These are phyloP conservation scores for Fusarium mangiferae DNA, from an alignment of 2,329 filamentous ascomycete species.

Conservation along the genomic window DNA sequence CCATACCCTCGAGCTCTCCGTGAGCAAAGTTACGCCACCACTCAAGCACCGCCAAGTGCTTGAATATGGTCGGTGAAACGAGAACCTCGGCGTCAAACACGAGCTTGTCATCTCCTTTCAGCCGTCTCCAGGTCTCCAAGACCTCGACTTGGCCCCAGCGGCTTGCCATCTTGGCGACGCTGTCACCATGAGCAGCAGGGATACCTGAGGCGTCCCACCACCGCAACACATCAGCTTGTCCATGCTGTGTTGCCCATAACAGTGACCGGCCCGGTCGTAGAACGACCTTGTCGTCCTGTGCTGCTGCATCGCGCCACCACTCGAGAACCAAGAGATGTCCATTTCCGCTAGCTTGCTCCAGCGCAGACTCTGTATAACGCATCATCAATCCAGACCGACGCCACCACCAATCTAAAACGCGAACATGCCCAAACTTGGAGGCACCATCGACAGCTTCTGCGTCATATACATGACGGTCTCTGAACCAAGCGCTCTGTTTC, in stretches of 20 bases:
- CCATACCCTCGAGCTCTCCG: slow-evolving; percentile 64
- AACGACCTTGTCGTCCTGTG: slow-evolving; percentile 65
- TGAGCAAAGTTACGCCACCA: slow-evolving; percentile 86
- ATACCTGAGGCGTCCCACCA: slow-evolving; percentile 92
- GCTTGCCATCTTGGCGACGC: slow-evolving; percentile 84
- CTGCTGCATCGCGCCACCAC: slow-evolving; percentile 86
- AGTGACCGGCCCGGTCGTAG: slow-evolving; percentile 88
- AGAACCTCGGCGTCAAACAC: slow-evolving; percentile 86
- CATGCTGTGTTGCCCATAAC: slow-evolving; percentile 84
- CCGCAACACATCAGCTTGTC: slow-evolving; percentile 78
- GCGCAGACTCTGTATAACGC: slow-evolving; percentile 85
- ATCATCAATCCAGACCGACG: slow-evolving; percentile 79
- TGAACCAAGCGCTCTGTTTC: slow-evolving; percentile 83
- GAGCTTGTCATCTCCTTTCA: slow-evolving; percentile 73
- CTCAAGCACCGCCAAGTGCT: slow-evolving; percentile 84
- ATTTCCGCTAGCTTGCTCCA: slow-evolving; percentile 87
- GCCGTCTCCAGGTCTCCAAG: slow-evolving; percentile 80
- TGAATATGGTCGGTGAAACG: slow-evolving; percentile 87
- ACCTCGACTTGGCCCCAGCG: slow-evolving; percentile 86
- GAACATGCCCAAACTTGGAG: slow-evolving; percentile 84
- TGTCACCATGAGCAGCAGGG: slow-evolving; percentile 81
- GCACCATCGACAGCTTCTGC: slow-evolving; percentile 87
- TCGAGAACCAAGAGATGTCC: slow-evolving; percentile 88
- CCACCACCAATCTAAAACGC: slow-evolving; percentile 93
- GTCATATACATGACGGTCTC: slow-evolving; percentile 83